Base-by-base conservation (phyloP, 371 early-diverging fungal species). In the Chytridium lagenaria region DNA sequence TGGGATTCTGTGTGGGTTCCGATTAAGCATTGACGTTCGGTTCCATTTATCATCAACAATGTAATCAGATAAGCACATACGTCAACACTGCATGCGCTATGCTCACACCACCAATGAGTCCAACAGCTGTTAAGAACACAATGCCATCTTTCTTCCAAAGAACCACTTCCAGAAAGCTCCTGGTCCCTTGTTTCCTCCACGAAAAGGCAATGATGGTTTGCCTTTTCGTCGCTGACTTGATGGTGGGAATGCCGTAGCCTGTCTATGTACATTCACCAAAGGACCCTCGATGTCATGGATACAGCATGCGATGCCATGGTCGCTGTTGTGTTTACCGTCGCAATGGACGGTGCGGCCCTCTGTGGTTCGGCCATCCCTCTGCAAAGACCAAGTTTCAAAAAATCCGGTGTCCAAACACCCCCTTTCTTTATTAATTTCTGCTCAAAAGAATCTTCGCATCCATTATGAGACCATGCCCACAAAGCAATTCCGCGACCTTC, bases 51-150 rank as follows among this genome's bases (percentile, higher is more conserved):
- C n/a, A n/a, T n/a, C n/a, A n/a, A 19, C 51, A 22, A 26, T 23
- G 37, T 31, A 67, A 16, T 57, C 22, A 64, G 23, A 66, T 49
- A 22, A 59, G 61, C 49, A 80, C 90, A 77, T 83, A 90, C 89
- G 89, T 86, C 74, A 91, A 92, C 30, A 87, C 76, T 59, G 82
- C 77, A 76, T 92, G 93, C 52, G 93, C 79, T 0, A 84, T 82
- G 28, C 87, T 82, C 16, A 93, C 90, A 31, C 84, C 77, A 1
- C 84, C 44, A 39, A 95, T 77, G 70, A 94, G 79, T 26, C 86
- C 75, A 16, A 91, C 64, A 0, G 92, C 89, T 19, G 88, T 57
- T 2, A 84, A 26, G 78, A 95, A 94, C 19, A 82, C 73, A 26
- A 49, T 71, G 2, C 28, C 5, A 61, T 81, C 81, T 38, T 76